Evolutionary conservation across 805 yeast genomes (phyloP).

Genomic region (Sugiyamaella lignohabitans): DNA sequence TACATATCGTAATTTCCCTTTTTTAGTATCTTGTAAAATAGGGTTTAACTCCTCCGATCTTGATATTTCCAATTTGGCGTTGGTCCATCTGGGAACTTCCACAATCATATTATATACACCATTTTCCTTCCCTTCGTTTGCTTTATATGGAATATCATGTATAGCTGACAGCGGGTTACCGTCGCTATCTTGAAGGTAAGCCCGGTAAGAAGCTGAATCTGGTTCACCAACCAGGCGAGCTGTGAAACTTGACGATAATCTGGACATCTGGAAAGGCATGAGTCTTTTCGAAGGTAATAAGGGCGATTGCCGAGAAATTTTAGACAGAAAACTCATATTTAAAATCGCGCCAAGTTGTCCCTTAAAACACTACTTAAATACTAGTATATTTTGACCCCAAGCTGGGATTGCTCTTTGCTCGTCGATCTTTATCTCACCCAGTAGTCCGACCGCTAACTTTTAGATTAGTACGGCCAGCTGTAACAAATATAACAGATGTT

Average conservation of each 20-base stretch:
- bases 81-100: slow-evolving; percentile 89
- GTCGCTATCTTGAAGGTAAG: slow-evolving; percentile 62
- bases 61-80: slow-evolving; percentile 68
- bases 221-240: slow-evolving; percentile 83
- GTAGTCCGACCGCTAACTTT: too few relatives aligned
- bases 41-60: slow-evolving; percentile 59
- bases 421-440: too few relatives aligned
- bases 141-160: slow-evolving; percentile 68
- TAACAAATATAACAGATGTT: too few relatives aligned
- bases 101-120: slow-evolving; percentile 68
- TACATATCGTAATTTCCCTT: slow-evolving; percentile 69
- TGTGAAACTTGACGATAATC: slow-evolving; percentile 38
- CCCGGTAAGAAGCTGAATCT: slow-evolving; percentile 76
- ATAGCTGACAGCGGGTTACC: slow-evolving; percentile 70
- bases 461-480: too few relatives aligned
- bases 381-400: too few relatives aligned
- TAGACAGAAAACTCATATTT: too few relatives aligned
- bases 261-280: too few relatives aligned
- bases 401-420: too few relatives aligned
- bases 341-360: too few relatives aligned
- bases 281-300: too few relatives aligned
- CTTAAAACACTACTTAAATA: too few relatives aligned
- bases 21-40: slow-evolving; percentile 70
- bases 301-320: too few relatives aligned
- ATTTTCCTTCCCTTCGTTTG: slow-evolving; percentile 66